These are phyloP conservation scores for Didymella pinodella DNA, from an alignment of 2,329 filamentous ascomycete species.

Conservation along the genomic window DNA sequence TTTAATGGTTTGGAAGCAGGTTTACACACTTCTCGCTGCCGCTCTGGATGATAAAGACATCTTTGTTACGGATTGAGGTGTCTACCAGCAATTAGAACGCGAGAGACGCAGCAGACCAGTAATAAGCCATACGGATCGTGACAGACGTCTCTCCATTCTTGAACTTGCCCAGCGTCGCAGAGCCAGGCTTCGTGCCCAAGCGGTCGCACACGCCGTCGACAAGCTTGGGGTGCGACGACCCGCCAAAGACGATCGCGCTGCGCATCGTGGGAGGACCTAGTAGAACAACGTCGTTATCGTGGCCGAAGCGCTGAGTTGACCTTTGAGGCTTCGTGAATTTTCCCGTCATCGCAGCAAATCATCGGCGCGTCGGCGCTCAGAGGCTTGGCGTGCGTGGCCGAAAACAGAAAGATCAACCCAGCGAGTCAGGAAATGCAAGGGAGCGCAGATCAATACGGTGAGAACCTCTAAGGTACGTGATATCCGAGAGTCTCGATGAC, in stretches of 20 bases:
- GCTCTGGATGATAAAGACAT: slow-evolving; percentile 98
- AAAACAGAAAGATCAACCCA: slow-evolving; percentile 6
- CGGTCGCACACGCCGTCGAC: slow-evolving; percentile 72
- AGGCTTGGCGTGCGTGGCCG: slow-evolving; percentile 15
- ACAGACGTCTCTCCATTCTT: slow-evolving; percentile 75
- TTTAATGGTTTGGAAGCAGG: slow-evolving; percentile 16
- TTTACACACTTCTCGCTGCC: slow-evolving; percentile 75
- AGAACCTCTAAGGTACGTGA: not conserved
- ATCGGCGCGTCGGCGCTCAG: slow-evolving; percentile 21
- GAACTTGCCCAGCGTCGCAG: slow-evolving; percentile 70
- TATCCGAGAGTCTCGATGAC: not conserved
- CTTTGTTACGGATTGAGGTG: slow-evolving; percentile 87
- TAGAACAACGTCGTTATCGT: slow-evolving; percentile 41
- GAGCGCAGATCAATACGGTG: not conserved
- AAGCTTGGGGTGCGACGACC: slow-evolving; percentile 69
- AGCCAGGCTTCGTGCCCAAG: slow-evolving; percentile 66
- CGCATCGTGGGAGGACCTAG: slow-evolving; percentile 62
- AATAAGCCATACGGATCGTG: slow-evolving; percentile 62
- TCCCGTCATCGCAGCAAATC: slow-evolving; percentile 30
- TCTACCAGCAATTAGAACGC: slow-evolving; percentile 48
- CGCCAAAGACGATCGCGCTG: slow-evolving; percentile 72
- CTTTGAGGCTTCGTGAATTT: slow-evolving; percentile 35
- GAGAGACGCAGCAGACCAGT: slow-evolving; percentile 15
- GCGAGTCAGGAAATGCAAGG: slow-evolving; percentile 16
- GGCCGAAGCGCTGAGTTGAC: slow-evolving; percentile 31